A percentile compares a stretch with the other conserved stretches of the same genome.
Conservation (phyloP, 768 basidiomycete species). For the Leccinum fibrillosum region DNA sequence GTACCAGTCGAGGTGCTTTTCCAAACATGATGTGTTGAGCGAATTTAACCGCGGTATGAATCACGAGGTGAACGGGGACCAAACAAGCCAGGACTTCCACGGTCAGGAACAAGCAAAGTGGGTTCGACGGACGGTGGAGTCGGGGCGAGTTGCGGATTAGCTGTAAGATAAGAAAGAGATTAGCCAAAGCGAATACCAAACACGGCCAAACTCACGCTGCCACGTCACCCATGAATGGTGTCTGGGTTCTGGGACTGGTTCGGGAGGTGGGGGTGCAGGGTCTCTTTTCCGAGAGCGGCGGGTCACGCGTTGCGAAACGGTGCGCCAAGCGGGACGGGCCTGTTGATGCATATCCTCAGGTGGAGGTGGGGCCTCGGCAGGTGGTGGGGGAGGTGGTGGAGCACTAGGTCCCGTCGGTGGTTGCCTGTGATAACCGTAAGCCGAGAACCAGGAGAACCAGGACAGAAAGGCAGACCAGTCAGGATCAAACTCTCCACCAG, state of each 20-base stretch:
- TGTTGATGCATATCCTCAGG: constrained; percentile 41
- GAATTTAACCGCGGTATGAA: constrained; percentile 25
- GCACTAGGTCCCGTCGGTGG: constrained; percentile 39
- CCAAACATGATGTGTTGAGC: not conserved
- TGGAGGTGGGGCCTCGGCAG: constrained; percentile 40
- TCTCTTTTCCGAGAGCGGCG: constrained; percentile 47
- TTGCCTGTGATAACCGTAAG: constrained; percentile 34
- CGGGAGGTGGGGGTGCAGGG: constrained; percentile 31
- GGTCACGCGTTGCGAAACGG: constrained; percentile 36
- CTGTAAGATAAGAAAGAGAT: constrained; percentile 32
- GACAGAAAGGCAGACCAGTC: constrained; percentile 54
- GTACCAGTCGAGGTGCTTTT: not conserved
- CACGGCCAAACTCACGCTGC: constrained; percentile 52
- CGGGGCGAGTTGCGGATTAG: constrained; percentile 53
- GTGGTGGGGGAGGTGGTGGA: constrained; percentile 42
- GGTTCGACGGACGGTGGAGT: constrained; percentile 62
- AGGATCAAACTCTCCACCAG: constrained; percentile 83
- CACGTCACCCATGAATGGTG: constrained; percentile 59
- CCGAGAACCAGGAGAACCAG: not conserved
- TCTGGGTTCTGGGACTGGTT: constrained; percentile 38
- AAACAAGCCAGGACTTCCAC: constrained; percentile 65
- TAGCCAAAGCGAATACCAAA: constrained; percentile 7
- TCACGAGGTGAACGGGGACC: constrained; percentile 68
- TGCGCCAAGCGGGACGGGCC: constrained; percentile 62
- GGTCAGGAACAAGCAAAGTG: constrained; percentile 57